phyloP scores from a whole-genome alignment of 2,329 filamentous ascomycete genomes.

The Magnaporthiopsis poae region DNA sequence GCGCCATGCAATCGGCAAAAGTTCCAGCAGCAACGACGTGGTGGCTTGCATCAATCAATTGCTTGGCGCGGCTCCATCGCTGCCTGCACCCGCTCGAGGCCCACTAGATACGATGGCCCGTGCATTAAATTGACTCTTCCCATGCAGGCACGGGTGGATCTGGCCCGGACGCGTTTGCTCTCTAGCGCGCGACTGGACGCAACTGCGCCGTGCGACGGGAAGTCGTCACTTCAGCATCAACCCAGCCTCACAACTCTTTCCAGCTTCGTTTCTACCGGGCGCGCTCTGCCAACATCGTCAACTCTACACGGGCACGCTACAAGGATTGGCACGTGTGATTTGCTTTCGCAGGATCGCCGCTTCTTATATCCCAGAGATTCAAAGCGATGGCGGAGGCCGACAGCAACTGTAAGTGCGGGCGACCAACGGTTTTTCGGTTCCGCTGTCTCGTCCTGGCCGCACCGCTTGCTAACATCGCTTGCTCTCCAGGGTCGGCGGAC shows the following conservation, averaged over 20 bases:
- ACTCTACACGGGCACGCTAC: too few species aligned
- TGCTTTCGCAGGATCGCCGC: too few species aligned
- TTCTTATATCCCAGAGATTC: too few species aligned
- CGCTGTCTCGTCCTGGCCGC: not conserved
- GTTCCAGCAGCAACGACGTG: not conserved
- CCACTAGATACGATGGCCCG: not conserved
- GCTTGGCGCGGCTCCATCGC: not conserved
- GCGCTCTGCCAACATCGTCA: too few species aligned
- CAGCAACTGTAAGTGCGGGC: conserved; percentile 2
- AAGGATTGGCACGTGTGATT: too few species aligned
- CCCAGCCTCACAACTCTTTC: too few species aligned
- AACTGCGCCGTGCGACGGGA: not conserved
- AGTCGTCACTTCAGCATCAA: too few species aligned
- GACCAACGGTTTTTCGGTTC: not conserved
- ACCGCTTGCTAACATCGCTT: conserved; percentile 3
- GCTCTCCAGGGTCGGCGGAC: conserved; percentile 42
- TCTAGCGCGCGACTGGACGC: not conserved
- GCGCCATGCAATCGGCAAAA: not conserved
- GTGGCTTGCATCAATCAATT: not conserved
- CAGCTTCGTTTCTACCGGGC: too few species aligned
- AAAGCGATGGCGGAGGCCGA: conserved; percentile 4
- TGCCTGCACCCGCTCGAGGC: not conserved
- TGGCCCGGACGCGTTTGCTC: too few species aligned
- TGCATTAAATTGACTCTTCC: not conserved
- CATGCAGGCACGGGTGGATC: not conserved